Evolutionary conservation across 352 stramenopile genomes (phyloP).

Genomic region (Phytopythium aichiense): DNA sequence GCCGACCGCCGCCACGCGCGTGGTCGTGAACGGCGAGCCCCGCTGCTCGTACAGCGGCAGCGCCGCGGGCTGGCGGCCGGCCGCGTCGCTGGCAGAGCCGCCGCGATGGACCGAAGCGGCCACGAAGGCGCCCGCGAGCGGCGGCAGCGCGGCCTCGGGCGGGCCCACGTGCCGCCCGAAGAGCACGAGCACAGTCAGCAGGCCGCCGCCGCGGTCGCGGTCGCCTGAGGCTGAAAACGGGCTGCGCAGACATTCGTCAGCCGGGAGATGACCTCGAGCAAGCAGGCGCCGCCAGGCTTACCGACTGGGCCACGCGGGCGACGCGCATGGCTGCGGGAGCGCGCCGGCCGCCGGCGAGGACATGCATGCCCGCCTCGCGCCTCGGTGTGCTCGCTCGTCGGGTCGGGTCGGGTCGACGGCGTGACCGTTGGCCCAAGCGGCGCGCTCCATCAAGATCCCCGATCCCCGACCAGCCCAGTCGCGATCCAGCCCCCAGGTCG

Average conservation of each 20-base stretch:
- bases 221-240: conserved; percentile 47
- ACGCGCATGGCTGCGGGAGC: conserved; percentile 27
- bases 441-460: conserved; percentile 10
- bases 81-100: conserved; percentile 6
- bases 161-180: conserved; percentile 34
- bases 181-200: conserved; percentile 55
- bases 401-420: not conserved
- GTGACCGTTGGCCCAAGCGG: conserved; percentile 1
- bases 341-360: conserved; percentile 22
- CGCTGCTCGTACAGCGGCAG: conserved; percentile 33
- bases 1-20: conserved; percentile 44
- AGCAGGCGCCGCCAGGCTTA: not conserved
- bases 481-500: not conserved
- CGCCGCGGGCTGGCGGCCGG: conserved; percentile 8
- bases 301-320: conserved; percentile 9
- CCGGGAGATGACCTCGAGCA: not conserved
- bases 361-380: conserved; percentile 30
- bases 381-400: not conserved
- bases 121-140: conserved; percentile 22
- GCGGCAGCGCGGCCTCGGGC: not conserved
- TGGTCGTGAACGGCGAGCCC: conserved; percentile 63
- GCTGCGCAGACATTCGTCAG: conserved; percentile 9
- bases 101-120: conserved; percentile 26
- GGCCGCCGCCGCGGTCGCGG: conserved; percentile 17
- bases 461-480: not conserved